phyloP scores from a whole-genome alignment of 768 basidiomycete genomes.

The Ramaria rubella region DNA sequence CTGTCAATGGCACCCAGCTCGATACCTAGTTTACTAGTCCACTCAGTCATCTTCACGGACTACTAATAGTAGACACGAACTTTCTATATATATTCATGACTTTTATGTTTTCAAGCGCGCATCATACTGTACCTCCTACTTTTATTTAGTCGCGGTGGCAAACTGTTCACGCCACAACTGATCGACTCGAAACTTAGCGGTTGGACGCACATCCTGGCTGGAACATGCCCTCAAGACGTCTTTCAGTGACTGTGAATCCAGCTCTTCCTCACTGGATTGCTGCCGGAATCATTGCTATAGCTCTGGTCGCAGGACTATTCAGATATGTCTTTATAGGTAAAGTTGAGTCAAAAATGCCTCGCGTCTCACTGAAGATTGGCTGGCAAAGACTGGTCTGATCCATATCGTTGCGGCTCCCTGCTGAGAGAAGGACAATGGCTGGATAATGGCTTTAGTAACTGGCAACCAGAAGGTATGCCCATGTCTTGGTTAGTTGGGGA shows the following conservation, averaged over 20 bases:
- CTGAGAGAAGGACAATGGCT: constrained; percentile 74
- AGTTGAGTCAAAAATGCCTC: constrained; percentile 15
- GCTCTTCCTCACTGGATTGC: constrained; percentile 48
- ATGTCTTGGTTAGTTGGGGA: constrained; percentile 1
- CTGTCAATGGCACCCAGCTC: constrained; percentile 6
- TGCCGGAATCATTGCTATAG: constrained; percentile 31
- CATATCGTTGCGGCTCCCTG: constrained; percentile 64
- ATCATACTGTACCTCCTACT: not conserved
- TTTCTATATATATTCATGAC: not conserved
- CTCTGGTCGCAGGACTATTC: constrained; percentile 38
- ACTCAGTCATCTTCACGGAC: not conserved
- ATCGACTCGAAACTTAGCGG: no score
- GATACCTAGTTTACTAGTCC: not conserved
- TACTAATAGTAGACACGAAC: not conserved
- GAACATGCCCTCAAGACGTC: constrained; percentile 24
- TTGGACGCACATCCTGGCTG: not conserved
- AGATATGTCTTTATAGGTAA: constrained; percentile 42
- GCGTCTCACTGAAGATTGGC: not conserved
- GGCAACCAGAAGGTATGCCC: constrained; percentile 80
- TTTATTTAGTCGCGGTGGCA: not conserved
- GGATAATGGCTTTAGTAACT: constrained; percentile 56
- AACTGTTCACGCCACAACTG: no score
- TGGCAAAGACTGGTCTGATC: constrained; percentile 59
- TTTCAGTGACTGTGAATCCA: constrained; percentile 32
- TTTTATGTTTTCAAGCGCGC: not conserved